Evolutionary conservation across 768 basidiomycete genomes (phyloP), one percentile per base, ranked within the genome.

Genomic region (Hygrocybe punicea): DNA sequence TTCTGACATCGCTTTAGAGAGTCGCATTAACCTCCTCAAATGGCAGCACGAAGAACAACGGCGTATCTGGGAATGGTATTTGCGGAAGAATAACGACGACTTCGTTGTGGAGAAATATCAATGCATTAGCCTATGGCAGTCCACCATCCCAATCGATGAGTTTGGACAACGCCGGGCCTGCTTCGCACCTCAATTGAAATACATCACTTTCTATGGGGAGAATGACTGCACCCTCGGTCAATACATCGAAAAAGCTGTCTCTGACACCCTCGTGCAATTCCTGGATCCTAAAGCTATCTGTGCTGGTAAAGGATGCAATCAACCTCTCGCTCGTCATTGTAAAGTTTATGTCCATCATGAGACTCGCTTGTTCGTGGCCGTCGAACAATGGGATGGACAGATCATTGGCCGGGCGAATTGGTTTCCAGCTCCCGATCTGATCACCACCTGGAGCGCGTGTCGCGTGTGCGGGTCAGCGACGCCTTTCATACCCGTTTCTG

Each of bases 41-140:
- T 87, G 85, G 78, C 86, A 87, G 61, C 90, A 94, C 55, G 87
- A 88, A 62, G 93, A 96, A 63, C 89, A 92, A 60, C 82, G 89
- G 36, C 85, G 91, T 42, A 83, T 96, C 25, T 98, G 95, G 94
- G 91, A 93, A 64, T 97, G 93, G 94, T 96, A 96, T 66, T 75
- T 91, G 10, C 83, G 90, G 50, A 90, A 92, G 72, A 93, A 94
- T 66, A 67, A 75, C 11, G 91, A 93, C 65, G 89, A 91, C 65
- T 87, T 98, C 63, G 82, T 90, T 36, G 90, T 95, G 40, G 92
- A 93, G 68, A 91, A 93, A 68, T 97, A 95, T 64, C 97, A 98
- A 66, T 84, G 86, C 65, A 87, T 98, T 68, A 84, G 81, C 62
- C 72, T 95, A 16, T 84, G 87, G 73, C 85, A 88, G 64, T 90